Conservation (phyloP, 2,329 filamentous ascomycete genomes). For the Triangularia verruculosa region DNA sequence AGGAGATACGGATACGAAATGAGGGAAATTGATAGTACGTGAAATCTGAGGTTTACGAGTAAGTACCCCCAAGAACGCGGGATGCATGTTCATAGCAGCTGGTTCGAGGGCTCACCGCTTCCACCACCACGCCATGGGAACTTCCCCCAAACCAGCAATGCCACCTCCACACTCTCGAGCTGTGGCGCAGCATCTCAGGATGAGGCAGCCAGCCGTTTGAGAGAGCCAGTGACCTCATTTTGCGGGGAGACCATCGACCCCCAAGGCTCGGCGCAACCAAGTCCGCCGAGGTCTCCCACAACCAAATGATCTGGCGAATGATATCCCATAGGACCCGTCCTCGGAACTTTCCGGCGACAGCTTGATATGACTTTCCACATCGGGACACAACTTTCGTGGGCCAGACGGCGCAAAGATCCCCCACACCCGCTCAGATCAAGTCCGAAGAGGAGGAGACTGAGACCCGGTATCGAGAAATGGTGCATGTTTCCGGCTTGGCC, state of each 20-base stretch:
- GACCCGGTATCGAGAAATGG: background rate
- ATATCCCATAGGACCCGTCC: background rate
- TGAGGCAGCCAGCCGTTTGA: slow-evolving; percentile 5
- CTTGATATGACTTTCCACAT: slow-evolving; percentile 7
- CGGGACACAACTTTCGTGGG: slow-evolving; percentile 5
- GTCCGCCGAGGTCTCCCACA: background rate
- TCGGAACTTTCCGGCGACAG: background rate
- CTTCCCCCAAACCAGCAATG: background rate
- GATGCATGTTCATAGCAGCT: background rate
- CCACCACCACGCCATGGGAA: background rate
- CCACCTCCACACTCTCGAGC: slow-evolving; percentile 3
- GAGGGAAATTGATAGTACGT: background rate
- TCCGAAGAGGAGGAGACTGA: background rate
- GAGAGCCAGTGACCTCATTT: slow-evolving; percentile 4
- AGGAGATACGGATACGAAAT: background rate
- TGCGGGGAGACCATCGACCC: background rate
- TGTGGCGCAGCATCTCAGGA: slow-evolving; percentile 16
- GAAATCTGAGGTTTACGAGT: background rate
- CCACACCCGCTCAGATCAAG: slow-evolving; percentile 1
- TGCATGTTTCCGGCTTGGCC: background rate
- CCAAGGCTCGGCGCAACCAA: background rate
- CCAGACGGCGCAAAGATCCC: slow-evolving; percentile 11
- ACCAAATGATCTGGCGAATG: background rate
- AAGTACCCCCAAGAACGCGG: background rate
- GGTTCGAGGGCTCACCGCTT: slow-evolving; percentile 3